Conservation (phyloP, 768 basidiomycete genomes). For the Kwoniella europaea region DNA sequence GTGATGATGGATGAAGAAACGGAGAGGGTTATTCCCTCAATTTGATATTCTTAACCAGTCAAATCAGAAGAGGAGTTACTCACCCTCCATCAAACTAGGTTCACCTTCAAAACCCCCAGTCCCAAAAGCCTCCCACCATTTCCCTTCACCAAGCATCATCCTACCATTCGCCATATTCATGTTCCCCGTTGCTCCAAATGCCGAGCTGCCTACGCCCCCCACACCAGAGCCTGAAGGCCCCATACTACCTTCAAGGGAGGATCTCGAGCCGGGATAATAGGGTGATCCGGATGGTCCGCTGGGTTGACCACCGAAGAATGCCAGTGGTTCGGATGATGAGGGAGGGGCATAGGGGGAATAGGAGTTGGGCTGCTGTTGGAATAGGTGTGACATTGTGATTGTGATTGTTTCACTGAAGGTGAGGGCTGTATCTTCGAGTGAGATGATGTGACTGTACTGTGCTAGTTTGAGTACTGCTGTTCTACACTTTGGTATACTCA, state of each 20-base stretch:
- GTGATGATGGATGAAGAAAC: too few species aligned
- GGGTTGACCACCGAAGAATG: conserved; percentile 50
- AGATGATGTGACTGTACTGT: too few species aligned
- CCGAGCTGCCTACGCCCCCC: conserved; percentile 60
- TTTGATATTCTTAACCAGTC: too few species aligned
- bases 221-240: conserved; percentile 16
- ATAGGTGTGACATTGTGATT: conserved; percentile 32
- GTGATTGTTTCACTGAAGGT: too few species aligned
- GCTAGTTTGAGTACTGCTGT: too few species aligned
- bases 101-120: conserved; percentile 95
- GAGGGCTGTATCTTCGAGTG: too few species aligned
- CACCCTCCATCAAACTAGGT: conserved; percentile 91
- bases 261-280: conserved; percentile 44
- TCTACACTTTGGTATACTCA: too few species aligned
- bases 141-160: conserved; percentile 72
- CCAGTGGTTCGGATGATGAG: conserved; percentile 47
- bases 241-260: conserved; percentile 41
- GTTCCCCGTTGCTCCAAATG: conserved; percentile 61
- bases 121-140: conserved; percentile 96
- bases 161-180: conserved; percentile 56
- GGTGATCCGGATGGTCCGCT: conserved; percentile 30
- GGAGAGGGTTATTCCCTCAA: too few species aligned
- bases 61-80: conserved; percentile 45
- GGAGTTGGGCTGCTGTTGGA: conserved; percentile 25
- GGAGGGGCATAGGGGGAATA: conserved; percentile 30